These are phyloP conservation scores for Neurospora sp. DNA, from an alignment of 495 filamentous ascomycete genomes.

Conservation along the genomic window DNA sequence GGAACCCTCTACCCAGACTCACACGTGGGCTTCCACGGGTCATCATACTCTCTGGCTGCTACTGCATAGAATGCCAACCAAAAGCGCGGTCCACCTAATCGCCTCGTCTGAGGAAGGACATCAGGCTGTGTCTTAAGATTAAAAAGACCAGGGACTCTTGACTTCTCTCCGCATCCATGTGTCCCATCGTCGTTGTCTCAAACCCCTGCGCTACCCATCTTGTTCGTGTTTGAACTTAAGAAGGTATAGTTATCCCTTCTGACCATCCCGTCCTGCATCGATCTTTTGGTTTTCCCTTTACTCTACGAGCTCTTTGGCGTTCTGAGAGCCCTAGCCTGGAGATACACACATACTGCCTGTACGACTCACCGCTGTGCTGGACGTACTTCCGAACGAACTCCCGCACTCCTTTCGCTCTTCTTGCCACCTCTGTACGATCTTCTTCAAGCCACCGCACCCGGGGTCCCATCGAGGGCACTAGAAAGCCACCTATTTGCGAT, in stretches of 20 bases:
- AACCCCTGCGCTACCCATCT: constrained; percentile 21
- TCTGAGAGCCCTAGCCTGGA: background rate
- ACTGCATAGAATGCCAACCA: constrained; percentile 5
- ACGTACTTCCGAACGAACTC: constrained; percentile 6
- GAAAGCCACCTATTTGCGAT: constrained; percentile 12
- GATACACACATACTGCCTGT: constrained; percentile 11
- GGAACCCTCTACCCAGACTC: constrained; percentile 7
- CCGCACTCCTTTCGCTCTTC: constrained; percentile 3
- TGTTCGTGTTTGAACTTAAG: constrained; percentile 14
- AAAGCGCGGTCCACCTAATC: constrained; percentile 17
- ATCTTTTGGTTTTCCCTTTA: constrained; percentile 3
- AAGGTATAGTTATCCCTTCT: constrained; percentile 18
- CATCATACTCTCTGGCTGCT: constrained; percentile 4
- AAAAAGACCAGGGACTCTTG: constrained; percentile 20
- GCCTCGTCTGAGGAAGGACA: constrained; percentile 11
- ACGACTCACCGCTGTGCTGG: constrained; percentile 9
- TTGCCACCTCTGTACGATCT: constrained; percentile 16
- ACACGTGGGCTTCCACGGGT: constrained; percentile 13
- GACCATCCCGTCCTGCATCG: background rate
- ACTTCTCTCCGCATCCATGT: constrained; percentile 20
- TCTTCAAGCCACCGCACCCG: constrained; percentile 14
- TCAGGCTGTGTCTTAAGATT: constrained; percentile 11
- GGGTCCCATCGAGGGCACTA: constrained; percentile 15
- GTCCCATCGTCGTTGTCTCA: constrained; percentile 24
- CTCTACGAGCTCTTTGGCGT: background rate